Evolutionary conservation across 1,284 basidiomycete genomes (phyloP).

Genomic region (Leccinum solheimii): DNA sequence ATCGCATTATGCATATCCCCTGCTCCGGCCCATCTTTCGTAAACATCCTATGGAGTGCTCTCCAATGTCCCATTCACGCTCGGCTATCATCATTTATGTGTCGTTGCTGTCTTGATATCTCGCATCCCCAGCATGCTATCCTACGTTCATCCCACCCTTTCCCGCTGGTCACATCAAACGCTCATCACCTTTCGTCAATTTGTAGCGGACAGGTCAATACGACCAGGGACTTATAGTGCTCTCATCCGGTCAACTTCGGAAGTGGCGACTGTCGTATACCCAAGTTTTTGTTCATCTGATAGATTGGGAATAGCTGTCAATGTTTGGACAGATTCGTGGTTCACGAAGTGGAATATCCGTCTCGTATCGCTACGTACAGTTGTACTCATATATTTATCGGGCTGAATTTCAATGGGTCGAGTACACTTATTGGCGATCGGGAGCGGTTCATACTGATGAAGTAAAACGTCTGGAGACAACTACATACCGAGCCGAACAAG

Average conservation of each 20-base stretch:
- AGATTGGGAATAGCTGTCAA: constrained; percentile 3
- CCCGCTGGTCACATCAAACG: neutral
- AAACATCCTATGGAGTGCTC: constrained; percentile 4
- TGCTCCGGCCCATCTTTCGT: neutral
- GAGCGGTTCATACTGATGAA: too few relatives aligned
- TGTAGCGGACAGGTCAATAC: constrained; percentile 7
- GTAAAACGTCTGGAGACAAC: neutral
- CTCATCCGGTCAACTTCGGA: constrained; percentile 2
- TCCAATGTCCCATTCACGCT: constrained; percentile 11
- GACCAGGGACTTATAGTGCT: constrained; percentile 14
- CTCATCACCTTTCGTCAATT: constrained; percentile 7
- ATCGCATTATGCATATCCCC: constrained; percentile 1
- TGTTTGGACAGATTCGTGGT: constrained; percentile 6
- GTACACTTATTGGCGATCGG: too few relatives aligned
- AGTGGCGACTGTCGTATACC: constrained; percentile 22
- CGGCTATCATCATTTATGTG: constrained; percentile 24
- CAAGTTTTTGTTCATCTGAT: constrained; percentile 11
- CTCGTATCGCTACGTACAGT: constrained; percentile 3
- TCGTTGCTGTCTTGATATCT: constrained; percentile 33
- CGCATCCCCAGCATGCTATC: constrained; percentile 24
- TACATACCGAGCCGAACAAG: neutral
- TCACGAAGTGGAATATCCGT: neutral
- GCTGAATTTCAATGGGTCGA: neutral
- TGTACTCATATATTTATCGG: constrained; percentile 1
- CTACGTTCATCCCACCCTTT: neutral